Percentiles rank a stretch among this genome's conserved stretches.
phyloP scores from a whole-genome alignment of 2,329 filamentous ascomycete genomes.

The Botryotinia globosa region DNA sequence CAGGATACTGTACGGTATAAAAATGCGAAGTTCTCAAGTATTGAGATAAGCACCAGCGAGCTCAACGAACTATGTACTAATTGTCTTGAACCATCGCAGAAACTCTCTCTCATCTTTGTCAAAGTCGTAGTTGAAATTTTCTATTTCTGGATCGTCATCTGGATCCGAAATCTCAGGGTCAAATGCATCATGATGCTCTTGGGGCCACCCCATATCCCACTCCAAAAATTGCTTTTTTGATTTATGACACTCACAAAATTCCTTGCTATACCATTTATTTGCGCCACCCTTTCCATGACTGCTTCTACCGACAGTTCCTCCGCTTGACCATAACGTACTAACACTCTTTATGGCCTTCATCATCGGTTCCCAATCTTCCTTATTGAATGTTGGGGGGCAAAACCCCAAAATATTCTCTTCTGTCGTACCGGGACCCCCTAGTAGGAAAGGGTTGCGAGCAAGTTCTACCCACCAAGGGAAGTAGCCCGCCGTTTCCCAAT shows the following conservation, averaged over 20 bases:
- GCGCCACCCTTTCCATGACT: neutral
- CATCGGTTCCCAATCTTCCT: neutral
- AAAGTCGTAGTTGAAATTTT: neutral
- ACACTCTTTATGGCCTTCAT: fast-evolving
- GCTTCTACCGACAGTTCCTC: fast-evolving
- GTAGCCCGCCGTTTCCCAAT: neutral
- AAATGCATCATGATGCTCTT: neutral
- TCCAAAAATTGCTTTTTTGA: fast-evolving
- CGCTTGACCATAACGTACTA: fast-evolving
- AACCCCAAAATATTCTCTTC: neutral
- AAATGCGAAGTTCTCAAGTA: neutral
- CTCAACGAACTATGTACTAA: neutral
- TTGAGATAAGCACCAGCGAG: neutral
- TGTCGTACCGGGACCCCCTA: fast-evolving
- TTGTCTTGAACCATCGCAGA: neutral
- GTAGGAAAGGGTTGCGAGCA: neutral
- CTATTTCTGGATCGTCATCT: neutral
- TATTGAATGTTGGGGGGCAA: neutral
- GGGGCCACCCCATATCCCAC: neutral
- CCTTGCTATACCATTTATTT: neutral
- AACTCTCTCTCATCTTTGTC: neutral
- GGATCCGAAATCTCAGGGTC: neutral
- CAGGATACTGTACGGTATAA: neutral
- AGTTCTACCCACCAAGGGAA: neutral
- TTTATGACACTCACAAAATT: neutral